Conservation (phyloP, 495 filamentous ascomycete genomes). For the Aspergillus bertholletiae region DNA sequence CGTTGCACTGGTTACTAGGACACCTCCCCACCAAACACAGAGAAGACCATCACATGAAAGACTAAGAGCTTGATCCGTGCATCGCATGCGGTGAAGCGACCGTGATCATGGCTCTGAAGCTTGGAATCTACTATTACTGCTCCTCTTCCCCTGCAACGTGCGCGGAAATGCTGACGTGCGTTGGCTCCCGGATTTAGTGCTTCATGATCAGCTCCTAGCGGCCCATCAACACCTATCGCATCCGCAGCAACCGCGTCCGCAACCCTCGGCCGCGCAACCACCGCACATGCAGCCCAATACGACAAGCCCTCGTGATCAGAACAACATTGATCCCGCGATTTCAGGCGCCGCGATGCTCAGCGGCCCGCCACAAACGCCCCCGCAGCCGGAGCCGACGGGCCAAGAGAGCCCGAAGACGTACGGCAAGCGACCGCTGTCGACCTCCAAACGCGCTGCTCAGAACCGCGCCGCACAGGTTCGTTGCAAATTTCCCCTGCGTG, state of each 20-base stretch:
- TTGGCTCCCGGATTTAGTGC: constrained; percentile 30
- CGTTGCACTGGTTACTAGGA: not conserved
- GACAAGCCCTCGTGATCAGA: constrained; percentile 44
- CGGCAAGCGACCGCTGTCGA: constrained; percentile 86
- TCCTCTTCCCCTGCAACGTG: not conserved
- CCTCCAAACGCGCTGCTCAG: constrained; percentile 93
- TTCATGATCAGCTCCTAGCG: constrained; percentile 53
- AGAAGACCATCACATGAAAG: no score
- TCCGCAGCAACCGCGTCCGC: constrained; percentile 35
- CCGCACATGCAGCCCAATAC: constrained; percentile 42
- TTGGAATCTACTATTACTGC: not conserved
- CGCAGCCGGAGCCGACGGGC: constrained; percentile 34
- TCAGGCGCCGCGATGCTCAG: constrained; percentile 41
- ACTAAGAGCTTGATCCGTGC: not conserved
- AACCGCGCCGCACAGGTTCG: constrained; percentile 94
- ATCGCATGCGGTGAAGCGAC: not conserved
- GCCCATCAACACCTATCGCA: constrained; percentile 43
- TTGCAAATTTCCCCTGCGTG: not conserved
- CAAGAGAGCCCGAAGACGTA: constrained; percentile 44
- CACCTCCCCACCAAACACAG: no score
- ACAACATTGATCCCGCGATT: constrained; percentile 53
- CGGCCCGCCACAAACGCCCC: constrained; percentile 35
- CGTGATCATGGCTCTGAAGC: not conserved
- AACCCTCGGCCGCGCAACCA: constrained; percentile 30
- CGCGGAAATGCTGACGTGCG: not conserved